phyloP scores from a whole-genome alignment of 2,329 filamentous ascomycete genomes.

The Exophiala oligosperma region DNA sequence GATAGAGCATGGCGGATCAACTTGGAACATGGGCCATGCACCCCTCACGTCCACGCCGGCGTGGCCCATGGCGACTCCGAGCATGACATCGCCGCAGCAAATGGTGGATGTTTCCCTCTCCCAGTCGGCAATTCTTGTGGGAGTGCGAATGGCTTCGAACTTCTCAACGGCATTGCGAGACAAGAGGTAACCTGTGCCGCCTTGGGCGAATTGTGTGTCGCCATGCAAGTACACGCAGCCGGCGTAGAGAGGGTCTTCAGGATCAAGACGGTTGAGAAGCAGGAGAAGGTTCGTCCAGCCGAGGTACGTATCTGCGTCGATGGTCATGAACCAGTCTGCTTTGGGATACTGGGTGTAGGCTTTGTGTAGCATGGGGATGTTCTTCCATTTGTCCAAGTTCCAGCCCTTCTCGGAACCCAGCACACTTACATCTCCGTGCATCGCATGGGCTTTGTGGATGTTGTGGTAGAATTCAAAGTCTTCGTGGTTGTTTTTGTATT shows the following conservation, averaged over 20 bases:
- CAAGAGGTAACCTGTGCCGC: constrained; percentile 23
- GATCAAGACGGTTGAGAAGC: constrained; percentile 18
- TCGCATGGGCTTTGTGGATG: constrained; percentile 12
- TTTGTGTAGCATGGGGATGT: constrained; percentile 60
- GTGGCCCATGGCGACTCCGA: constrained; percentile 20
- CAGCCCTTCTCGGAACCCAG: constrained; percentile 39
- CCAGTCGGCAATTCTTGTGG: constrained; percentile 20
- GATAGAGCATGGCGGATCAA: constrained; percentile 20
- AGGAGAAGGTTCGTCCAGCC: constrained; percentile 23
- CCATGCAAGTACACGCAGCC: constrained; percentile 25
- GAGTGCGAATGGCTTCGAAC: constrained; percentile 17
- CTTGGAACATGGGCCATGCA: constrained; percentile 26
- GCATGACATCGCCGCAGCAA: constrained; percentile 27
- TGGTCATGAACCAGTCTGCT: constrained; percentile 60
- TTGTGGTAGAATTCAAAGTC: constrained; percentile 51
- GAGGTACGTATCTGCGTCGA: constrained; percentile 25
- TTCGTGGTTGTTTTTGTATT: constrained; percentile 43
- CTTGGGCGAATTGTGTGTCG: constrained; percentile 18
- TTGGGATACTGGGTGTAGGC: constrained; percentile 51
- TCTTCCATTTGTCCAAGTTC: constrained; percentile 64
- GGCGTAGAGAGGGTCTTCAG: constrained; percentile 20
- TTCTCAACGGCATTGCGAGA: constrained; percentile 19
- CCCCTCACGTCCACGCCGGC: constrained; percentile 21
- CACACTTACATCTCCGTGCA: constrained; percentile 21
- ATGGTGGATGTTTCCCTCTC: constrained; percentile 25